Conservation (phyloP, 352 stramenopile species). For the Globisporangium abappressorium region DNA sequence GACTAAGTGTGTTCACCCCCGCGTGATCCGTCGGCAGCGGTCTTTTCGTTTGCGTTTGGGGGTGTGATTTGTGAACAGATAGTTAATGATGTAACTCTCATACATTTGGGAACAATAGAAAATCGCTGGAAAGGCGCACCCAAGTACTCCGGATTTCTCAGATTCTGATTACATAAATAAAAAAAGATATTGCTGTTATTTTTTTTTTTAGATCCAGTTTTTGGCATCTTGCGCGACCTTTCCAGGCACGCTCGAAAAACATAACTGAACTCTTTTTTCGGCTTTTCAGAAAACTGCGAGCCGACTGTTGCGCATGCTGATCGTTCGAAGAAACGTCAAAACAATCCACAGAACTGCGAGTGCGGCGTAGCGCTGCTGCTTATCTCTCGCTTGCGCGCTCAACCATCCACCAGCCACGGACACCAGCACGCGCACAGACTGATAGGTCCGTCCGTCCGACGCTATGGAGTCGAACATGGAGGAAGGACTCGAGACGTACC, state of each 20-base stretch:
- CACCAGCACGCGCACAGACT: background rate
- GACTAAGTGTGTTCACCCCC: slow-evolving; percentile 12
- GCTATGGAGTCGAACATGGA: slow-evolving; percentile 8
- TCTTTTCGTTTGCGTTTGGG: background rate
- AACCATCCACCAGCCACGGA: background rate
- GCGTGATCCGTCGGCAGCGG: background rate
- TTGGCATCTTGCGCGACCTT: slow-evolving; percentile 26
- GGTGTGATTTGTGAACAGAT: no score
- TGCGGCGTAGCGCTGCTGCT: background rate
- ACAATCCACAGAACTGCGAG: background rate
- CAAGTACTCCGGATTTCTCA: no score
- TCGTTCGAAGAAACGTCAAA: slow-evolving; percentile 21
- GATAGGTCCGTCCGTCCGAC: background rate
- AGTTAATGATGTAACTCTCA: no score
- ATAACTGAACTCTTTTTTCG: background rate
- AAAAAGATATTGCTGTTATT: no score
- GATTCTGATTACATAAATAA: no score
- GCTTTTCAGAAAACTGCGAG: no score
- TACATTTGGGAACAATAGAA: no score
- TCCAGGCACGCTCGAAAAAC: slow-evolving; percentile 3
- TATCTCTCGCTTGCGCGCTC: slow-evolving; percentile 13
- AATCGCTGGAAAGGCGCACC: no score
- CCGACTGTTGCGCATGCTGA: no score
- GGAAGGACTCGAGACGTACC: slow-evolving; percentile 8
- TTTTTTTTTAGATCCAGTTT: background rate